phyloP scores from a whole-genome alignment of 2,329 filamentous ascomycete species.

The Stagonosporopsis vannaccii region DNA sequence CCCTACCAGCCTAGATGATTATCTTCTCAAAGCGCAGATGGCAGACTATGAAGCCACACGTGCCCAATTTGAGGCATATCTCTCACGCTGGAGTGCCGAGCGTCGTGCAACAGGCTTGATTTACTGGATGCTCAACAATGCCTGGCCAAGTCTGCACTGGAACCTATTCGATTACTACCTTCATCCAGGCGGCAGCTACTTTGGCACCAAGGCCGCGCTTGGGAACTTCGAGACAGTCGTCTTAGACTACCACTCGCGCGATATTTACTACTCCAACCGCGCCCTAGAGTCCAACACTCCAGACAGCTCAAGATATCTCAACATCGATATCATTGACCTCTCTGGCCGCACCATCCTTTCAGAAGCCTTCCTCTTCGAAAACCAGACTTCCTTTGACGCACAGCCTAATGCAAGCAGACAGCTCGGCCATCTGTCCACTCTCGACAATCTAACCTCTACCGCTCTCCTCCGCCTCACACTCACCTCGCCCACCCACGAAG shows the following conservation, averaged over 20 bases:
- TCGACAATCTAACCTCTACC: conserved; percentile 51
- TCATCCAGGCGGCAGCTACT: conserved; percentile 65
- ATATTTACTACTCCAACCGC: conserved; percentile 64
- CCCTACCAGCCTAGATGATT: conserved; percentile 63
- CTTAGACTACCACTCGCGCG: conserved; percentile 60
- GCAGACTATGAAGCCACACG: conserved; percentile 70
- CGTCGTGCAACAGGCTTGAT: conserved; percentile 66
- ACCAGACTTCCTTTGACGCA: conserved; percentile 34
- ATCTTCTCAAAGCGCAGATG: conserved; percentile 66
- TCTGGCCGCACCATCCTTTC: conserved; percentile 51
- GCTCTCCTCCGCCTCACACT: conserved; percentile 62
- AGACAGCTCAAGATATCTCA: conserved; percentile 49
- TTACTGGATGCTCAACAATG: conserved; percentile 73
- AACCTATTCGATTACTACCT: conserved; percentile 70
- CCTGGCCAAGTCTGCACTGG: conserved; percentile 72
- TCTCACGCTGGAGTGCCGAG: conserved; percentile 58
- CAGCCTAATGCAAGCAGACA: conserved; percentile 52
- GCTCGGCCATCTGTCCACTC: conserved; percentile 21
- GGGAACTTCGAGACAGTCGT: conserved; percentile 60
- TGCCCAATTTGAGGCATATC: conserved; percentile 65
- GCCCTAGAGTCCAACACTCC: conserved; percentile 17
- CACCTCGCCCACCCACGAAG: conserved; percentile 1
- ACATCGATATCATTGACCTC: conserved; percentile 59
- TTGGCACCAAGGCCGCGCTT: conserved; percentile 61
- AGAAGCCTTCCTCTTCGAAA: neutral